Evolutionary conservation across 495 filamentous ascomycete genomes (phyloP).

Genomic region (Rhypophila decipiens): DNA sequence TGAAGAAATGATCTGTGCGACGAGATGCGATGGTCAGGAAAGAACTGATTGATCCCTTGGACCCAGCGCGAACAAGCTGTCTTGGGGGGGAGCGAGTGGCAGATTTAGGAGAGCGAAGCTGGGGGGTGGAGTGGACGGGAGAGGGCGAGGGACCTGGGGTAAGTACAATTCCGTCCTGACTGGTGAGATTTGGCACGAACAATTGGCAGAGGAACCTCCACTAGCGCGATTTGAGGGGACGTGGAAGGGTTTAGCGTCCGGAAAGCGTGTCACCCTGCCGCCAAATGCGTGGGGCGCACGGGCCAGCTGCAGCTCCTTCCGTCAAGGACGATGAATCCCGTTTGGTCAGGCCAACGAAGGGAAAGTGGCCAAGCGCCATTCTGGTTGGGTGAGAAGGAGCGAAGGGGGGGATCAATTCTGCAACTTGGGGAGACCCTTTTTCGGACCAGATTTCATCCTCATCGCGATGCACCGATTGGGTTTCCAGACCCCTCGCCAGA

Average conservation of each 20-base stretch:
- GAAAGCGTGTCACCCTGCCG: neutral
- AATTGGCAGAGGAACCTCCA: neutral
- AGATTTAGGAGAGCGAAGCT: slow-evolving; percentile 20
- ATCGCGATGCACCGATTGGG: slow-evolving; percentile 7
- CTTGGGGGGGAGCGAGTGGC: slow-evolving; percentile 8
- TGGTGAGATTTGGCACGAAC: slow-evolving; percentile 3
- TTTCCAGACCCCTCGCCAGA: slow-evolving; percentile 8
- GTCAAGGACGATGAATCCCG: neutral
- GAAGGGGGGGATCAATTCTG: neutral
- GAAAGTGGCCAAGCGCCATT: neutral
- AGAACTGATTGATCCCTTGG: slow-evolving; percentile 7
- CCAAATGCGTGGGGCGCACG: slow-evolving; percentile 8
- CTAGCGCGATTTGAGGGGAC: slow-evolving; percentile 15
- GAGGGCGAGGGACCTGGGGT: slow-evolving; percentile 6
- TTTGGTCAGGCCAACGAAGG: neutral
- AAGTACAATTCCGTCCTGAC: slow-evolving; percentile 7
- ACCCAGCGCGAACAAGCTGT: slow-evolving; percentile 17
- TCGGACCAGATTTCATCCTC: neutral
- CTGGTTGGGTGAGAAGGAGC: neutral
- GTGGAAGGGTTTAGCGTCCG: slow-evolving; percentile 13
- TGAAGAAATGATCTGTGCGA: too few relatives aligned
- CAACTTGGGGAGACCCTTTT: too few relatives aligned
- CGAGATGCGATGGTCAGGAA: slow-evolving; percentile 15
- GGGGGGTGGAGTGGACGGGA: slow-evolving; percentile 8
- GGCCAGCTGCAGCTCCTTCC: slow-evolving; percentile 4